A percentile compares a stretch with the other conserved stretches of the same genome.
Conservation (phyloP, 2,329 filamentous ascomycete species). For the Neospermospora avenae region DNA sequence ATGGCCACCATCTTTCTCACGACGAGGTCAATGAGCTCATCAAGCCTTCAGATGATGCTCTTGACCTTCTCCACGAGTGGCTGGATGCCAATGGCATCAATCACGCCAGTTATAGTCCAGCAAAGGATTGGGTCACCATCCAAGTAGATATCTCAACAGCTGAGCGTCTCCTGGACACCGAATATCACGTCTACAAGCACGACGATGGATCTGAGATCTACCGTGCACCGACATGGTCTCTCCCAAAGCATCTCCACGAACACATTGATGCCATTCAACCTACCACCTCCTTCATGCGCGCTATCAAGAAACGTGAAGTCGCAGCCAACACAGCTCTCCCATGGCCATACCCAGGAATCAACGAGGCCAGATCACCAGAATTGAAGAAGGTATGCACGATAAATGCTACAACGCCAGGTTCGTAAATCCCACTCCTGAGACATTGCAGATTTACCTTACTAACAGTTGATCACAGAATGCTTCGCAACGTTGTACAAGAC, state of each 20-base stretch:
- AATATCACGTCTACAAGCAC: constrained; percentile 52
- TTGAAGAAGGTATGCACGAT: constrained; percentile 60
- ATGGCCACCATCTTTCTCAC: constrained; percentile 51
- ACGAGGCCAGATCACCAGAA: constrained; percentile 3
- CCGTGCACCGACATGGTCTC: constrained; percentile 54
- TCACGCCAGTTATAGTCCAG: constrained; percentile 44
- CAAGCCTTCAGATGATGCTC: constrained; percentile 49
- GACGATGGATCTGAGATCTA: constrained; percentile 49
- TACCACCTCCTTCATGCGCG: constrained; percentile 55
- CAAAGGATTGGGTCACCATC: constrained; percentile 56
- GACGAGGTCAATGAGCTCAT: constrained; percentile 52
- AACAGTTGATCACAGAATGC: neutral
- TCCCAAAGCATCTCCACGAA: constrained; percentile 53
- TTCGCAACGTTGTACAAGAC: constrained; percentile 28
- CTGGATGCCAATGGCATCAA: constrained; percentile 50
- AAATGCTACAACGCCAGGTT: constrained; percentile 21
- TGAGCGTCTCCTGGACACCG: constrained; percentile 51
- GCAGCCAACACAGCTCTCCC: neutral
- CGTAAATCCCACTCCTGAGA: too few relatives aligned
- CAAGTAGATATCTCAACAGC: constrained; percentile 48
- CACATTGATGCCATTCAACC: constrained; percentile 60
- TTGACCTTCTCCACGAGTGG: constrained; percentile 53
- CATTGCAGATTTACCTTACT: too few relatives aligned
- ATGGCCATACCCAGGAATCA: constrained; percentile 7
- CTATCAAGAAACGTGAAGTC: constrained; percentile 17